These are phyloP conservation scores for Calonectria montana DNA, from an alignment of 2,329 filamentous ascomycete species.

Conservation along the genomic window DNA sequence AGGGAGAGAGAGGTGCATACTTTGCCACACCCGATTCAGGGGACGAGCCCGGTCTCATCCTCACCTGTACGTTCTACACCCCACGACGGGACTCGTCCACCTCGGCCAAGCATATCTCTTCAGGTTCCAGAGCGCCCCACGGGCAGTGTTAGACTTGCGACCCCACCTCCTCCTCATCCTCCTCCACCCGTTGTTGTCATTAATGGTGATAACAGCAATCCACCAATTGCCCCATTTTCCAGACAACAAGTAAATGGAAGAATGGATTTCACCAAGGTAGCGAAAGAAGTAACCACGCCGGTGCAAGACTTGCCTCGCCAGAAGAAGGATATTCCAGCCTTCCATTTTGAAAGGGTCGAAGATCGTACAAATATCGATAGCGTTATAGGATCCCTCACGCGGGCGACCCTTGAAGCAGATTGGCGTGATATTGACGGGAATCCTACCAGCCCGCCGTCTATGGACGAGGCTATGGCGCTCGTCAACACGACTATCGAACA, in stretches of 20 bases:
- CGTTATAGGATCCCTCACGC: constrained; percentile 66
- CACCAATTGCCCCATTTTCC: not conserved
- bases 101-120: constrained; percentile 53
- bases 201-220: constrained; percentile 28
- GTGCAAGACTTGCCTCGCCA: constrained; percentile 13
- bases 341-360: constrained; percentile 50
- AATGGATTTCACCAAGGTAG: constrained; percentile 34
- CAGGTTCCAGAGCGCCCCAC: constrained; percentile 64
- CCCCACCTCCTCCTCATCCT: constrained; percentile 58
- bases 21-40: not conserved
- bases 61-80: constrained; percentile 22
- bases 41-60: not conserved
- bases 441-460: constrained; percentile 53
- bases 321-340: constrained; percentile 38
- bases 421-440: constrained; percentile 64
- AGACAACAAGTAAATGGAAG: constrained; percentile 15
- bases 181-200: constrained; percentile 53
- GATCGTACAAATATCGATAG: constrained; percentile 68
- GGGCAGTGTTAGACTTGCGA: constrained; percentile 72
- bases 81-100: constrained; percentile 39
- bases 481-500: constrained; percentile 64
- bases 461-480: constrained; percentile 67
- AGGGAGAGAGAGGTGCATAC: not conserved
- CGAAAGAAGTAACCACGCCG: constrained; percentile 27
- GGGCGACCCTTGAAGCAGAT: constrained; percentile 59